phyloP scores from a whole-genome alignment of 73 alveolate species.

The Paramecium pentaurelia region DNA sequence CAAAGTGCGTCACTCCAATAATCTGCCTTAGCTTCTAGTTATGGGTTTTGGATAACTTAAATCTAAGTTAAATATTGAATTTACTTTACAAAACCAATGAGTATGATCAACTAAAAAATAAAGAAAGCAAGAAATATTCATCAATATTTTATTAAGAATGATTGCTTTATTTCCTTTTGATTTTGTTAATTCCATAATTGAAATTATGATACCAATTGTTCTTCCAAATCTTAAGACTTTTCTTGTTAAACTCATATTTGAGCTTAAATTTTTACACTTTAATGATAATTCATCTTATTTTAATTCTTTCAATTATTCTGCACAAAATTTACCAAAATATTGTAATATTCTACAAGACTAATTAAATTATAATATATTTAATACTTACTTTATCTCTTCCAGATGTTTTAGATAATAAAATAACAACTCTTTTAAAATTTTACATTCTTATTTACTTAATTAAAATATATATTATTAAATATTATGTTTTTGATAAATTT shows the following conservation, averaged over 20 bases:
- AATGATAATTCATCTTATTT: background rate
- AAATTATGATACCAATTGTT: slow-evolving; percentile 1
- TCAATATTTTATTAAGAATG: background rate
- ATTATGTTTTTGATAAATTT: background rate
- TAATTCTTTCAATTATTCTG: slow-evolving; percentile 15
- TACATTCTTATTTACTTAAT: background rate
- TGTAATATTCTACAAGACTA: slow-evolving; percentile 6
- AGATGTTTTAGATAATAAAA: slow-evolving; percentile 3
- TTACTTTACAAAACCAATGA: slow-evolving; percentile 49
- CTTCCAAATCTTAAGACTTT: slow-evolving; percentile 47
- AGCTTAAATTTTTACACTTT: background rate
- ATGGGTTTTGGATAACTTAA: background rate
- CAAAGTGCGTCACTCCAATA: slow-evolving; percentile 9
- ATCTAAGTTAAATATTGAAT: background rate
- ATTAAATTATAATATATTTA: background rate
- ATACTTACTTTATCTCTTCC: slow-evolving; percentile 36
- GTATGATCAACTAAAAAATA: slow-evolving; percentile 43
- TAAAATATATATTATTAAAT: background rate
- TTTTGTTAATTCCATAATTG: background rate
- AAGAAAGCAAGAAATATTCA: slow-evolving; percentile 20
- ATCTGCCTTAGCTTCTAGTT: slow-evolving; percentile 25
- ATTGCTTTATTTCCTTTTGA: background rate
- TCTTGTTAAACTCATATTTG: slow-evolving; percentile 40
- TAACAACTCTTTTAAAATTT: slow-evolving; percentile 3
- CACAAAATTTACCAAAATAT: slow-evolving; percentile 35